These are phyloP conservation scores for Backusella westeae DNA, from an alignment of 192 early-diverging fungal species.

Conservation along the genomic window DNA sequence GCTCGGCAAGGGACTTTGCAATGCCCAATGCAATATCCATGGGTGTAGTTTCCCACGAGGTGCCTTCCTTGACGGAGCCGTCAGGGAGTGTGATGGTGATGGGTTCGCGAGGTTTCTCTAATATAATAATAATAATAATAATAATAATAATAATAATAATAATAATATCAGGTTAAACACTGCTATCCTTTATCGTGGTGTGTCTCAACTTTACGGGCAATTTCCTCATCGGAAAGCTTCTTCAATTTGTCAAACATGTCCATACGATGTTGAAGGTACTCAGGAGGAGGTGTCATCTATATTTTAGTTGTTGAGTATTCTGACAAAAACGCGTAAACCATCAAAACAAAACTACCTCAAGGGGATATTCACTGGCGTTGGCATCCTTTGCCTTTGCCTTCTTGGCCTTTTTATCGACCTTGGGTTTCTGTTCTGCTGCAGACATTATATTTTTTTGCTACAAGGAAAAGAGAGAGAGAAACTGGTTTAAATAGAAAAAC, in stretches of 20 bases:
- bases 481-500: neutral
- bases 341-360: constrained; percentile 12
- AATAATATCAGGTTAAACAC: neutral
- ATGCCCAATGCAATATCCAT: constrained; percentile 86
- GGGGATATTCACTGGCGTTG: neutral
- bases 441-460: neutral
- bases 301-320: neutral
- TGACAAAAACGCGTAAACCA: neutral
- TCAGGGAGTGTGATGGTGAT: constrained; percentile 90
- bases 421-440: constrained; percentile 9
- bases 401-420: constrained; percentile 4
- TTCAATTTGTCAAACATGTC: constrained; percentile 78
- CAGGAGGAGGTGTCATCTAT: constrained; percentile 64
- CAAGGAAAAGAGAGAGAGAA: neutral
- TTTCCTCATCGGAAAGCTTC: constrained; percentile 59
- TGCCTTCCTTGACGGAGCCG: constrained; percentile 76
- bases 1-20: constrained; percentile 88
- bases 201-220: constrained; percentile 48
- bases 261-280: constrained; percentile 77
- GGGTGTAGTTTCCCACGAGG: constrained; percentile 93
- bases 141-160: constrained; percentile 11
- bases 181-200: neutral
- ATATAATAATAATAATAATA: constrained; percentile 7
- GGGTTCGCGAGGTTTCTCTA: constrained; percentile 69
- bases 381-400: neutral